Percentiles rank a stretch among this genome's conserved stretches.
phyloP scores from a whole-genome alignment of 768 basidiomycete species.

The Russula sp. region DNA sequence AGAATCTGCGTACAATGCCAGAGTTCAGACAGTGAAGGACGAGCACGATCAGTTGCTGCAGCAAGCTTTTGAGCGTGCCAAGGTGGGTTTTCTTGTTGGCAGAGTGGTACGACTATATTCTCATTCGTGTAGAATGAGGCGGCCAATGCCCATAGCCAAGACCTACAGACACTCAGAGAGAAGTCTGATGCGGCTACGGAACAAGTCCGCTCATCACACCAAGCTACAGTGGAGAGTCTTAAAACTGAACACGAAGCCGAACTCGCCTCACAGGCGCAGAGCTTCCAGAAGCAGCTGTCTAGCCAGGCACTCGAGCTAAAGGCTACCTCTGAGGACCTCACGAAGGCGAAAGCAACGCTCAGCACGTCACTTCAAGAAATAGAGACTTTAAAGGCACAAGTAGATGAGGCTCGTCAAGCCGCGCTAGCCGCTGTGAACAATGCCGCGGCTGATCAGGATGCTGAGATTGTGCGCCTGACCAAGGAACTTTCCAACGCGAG shows the following conservation, averaged over 20 bases:
- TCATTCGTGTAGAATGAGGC: slow-evolving; percentile 52
- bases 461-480: slow-evolving; percentile 47
- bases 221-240: slow-evolving; percentile 50
- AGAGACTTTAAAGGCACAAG: slow-evolving; percentile 50
- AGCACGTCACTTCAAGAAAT: slow-evolving; percentile 48
- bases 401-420: slow-evolving; percentile 52
- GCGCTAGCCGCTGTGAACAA: slow-evolving; percentile 30
- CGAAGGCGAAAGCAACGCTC: slow-evolving; percentile 60
- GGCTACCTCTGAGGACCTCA: slow-evolving; percentile 77
- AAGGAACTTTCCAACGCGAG: slow-evolving; percentile 56
- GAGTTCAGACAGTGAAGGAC: slow-evolving; percentile 56
- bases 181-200: slow-evolving; percentile 59
- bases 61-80: slow-evolving; percentile 71
- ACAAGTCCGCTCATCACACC: slow-evolving; percentile 59
- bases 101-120: not conserved
- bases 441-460: slow-evolving; percentile 41
- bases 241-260: slow-evolving; percentile 55
- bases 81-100: slow-evolving; percentile 38
- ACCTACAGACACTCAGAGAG: slow-evolving; percentile 62
- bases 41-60: slow-evolving; percentile 56
- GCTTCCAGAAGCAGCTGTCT: slow-evolving; percentile 55
- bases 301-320: slow-evolving; percentile 65
- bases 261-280: slow-evolving; percentile 49
- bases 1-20: slow-evolving; percentile 59
- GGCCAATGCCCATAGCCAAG: slow-evolving; percentile 56